phyloP scores from a whole-genome alignment of 176 grass and related monocot species.

The Cocos nucifera region DNA sequence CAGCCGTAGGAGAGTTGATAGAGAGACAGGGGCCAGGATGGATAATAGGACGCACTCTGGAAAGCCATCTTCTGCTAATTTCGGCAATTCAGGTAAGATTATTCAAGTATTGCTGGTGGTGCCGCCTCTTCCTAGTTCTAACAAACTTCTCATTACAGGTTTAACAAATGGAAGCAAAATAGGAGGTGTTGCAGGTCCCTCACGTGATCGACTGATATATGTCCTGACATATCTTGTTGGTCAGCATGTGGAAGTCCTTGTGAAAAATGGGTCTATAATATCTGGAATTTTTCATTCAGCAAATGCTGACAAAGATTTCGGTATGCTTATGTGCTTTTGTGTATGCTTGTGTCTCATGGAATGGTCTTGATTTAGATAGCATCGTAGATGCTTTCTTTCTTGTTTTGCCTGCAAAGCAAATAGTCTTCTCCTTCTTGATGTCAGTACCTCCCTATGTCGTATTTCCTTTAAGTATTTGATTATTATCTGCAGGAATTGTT shows the following conservation, averaged over 20 bases:
- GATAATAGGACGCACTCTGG: constrained; percentile 38
- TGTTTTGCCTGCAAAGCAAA: neutral
- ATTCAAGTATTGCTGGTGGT: constrained; percentile 5
- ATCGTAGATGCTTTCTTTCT: neutral
- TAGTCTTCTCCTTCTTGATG: too few species aligned
- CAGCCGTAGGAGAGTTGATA: constrained; percentile 41
- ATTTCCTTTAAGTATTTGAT: constrained; percentile 16
- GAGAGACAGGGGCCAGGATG: constrained; percentile 42
- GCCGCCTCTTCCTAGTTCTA: constrained; percentile 9
- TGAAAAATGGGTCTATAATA: constrained; percentile 91
- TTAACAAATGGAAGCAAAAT: constrained; percentile 55
- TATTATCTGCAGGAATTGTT: constrained; percentile 46
- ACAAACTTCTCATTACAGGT: constrained; percentile 8
- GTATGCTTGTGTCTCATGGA: too few species aligned
- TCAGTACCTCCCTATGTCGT: neutral
- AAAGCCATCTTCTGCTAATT: constrained; percentile 31
- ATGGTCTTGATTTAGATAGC: too few species aligned
- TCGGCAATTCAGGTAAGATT: constrained; percentile 35
- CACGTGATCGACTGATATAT: constrained; percentile 70
- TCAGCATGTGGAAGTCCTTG: constrained; percentile 71
- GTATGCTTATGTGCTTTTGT: constrained; percentile 26
- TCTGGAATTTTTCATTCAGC: constrained; percentile 94
- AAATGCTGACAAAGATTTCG: constrained; percentile 81
- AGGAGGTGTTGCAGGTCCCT: constrained; percentile 34
- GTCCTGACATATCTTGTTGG: constrained; percentile 67